Base-by-base conservation (phyloP, 2,329 filamentous ascomycete genomes). In the Fusarium sterilihyphosum region DNA sequence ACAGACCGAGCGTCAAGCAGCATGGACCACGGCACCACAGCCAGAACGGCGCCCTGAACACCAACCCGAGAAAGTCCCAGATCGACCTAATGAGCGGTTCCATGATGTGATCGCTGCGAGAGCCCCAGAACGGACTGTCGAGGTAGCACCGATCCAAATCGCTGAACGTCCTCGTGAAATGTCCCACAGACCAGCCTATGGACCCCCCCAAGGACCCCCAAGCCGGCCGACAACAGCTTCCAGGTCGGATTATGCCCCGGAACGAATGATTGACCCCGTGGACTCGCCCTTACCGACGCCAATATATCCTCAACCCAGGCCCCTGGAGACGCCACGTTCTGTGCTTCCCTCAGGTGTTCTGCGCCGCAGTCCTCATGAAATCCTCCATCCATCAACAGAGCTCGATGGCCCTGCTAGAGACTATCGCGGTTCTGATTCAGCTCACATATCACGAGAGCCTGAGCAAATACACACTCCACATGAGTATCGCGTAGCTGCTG, bases 391-490 rank as follows among this genome's bases (percentile, higher is more conserved):
- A 8, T 74, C 70, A 44, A 73, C 75, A 22, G 77, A 78, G 65
- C 60, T 61, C 16, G 73, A 78, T 46, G 60, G 57, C 20, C 57
- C 67, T 7, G 38, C 60, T 12, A 78, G 77, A 56, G 69, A 71
- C n/a, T 37, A 26, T n/a, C 67, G 50, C 14, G 52, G 56, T 31
- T 24, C 56, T 47, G 70, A 76, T 31, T 65, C 71, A 37, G 66
- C 59, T 29, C 77, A 65, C 14, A 46, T 54, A 8, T 40, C 58
- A n/a, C 70, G 61, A 17, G 78, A 81, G 44, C 68, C 74, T 29
- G 66, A 78, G 43, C 79, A 80, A 47, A 74, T 80, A 58, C 76
- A 72, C 31, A 79, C 74, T 5, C 77, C 78, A 1, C 75, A 76
- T 37, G 80, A 81, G 29, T 77, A 77, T 31, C 72, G 73, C 53